Base-by-base conservation (phyloP, 2,329 filamentous ascomycete genomes). In the Claviceps purpurea region DNA sequence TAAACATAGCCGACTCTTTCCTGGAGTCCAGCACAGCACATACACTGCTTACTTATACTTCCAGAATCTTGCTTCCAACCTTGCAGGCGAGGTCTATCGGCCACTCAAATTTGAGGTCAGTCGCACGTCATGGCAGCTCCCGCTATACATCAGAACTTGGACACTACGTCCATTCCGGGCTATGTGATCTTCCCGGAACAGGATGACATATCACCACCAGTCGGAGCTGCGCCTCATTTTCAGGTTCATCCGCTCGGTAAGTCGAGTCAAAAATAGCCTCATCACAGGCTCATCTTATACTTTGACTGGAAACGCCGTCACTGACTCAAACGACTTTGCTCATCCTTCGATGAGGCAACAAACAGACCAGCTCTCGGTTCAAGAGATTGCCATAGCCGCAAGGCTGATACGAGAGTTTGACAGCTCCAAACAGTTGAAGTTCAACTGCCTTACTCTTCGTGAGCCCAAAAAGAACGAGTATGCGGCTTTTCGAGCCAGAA, bases 371-470 rank as follows among this genome's bases (percentile, higher is more conserved):
- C 72, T 82, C 52, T 74, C 70, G 48, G 64, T 76, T 59, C 69
- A 76, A 41, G 79, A 82, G 64, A 78, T 79, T 20, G 67, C 69
- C 52, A 61, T 65, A 20, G 73, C 77, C 42, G 68, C 71, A 43
- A 73, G 74, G 56, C 64, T 78, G 44, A 69, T 81, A 54, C 66
- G 72, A 38, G 67, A 69, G 5, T 53, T 67, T 56, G 65, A 65
- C 16, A 56, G 50, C 43, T 59, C 65, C 50, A 62, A 61, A 49
- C 55, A 58, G 11, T 50, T 70, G 49, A 71, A 71, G 56, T 71
- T 71, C 73, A 87, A 87, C 68, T 77, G 76, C 58, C 76, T 88
- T 49, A 85, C 79, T 22, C 70, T 85, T 3, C 74, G 82, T 50
- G 81, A 86, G 60, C 82, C 82, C 3, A 70, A 72, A 41, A 86